These are phyloP conservation scores for Hygrophoropsis aurantiaca DNA, from an alignment of 768 basidiomycete species.

Conservation along the genomic window DNA sequence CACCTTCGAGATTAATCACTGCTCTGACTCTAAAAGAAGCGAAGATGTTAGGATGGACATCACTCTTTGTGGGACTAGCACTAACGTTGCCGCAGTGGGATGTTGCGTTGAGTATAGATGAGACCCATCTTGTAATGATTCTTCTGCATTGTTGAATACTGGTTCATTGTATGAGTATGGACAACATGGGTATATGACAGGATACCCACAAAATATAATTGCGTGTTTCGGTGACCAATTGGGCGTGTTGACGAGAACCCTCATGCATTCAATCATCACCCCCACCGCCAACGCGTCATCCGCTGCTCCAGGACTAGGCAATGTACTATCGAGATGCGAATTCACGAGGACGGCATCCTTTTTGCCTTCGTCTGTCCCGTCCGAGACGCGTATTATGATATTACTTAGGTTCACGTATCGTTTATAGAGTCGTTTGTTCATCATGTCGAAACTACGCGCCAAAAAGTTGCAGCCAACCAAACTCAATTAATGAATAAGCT, in stretches of 20 bases:
- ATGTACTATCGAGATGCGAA: conserved; percentile 84
- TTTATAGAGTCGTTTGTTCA: conserved; percentile 81
- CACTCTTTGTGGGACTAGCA: conserved; percentile 10
- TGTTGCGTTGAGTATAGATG: conserved; percentile 94
- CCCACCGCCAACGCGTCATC: conserved; percentile 90
- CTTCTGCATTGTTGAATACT: conserved; percentile 97
- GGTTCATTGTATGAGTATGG: not conserved
- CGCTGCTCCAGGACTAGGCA: conserved; percentile 86
- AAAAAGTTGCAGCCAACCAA: not conserved
- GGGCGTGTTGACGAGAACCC: conserved; percentile 68
- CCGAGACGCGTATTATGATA: conserved; percentile 83
- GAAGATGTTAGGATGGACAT: not conserved
- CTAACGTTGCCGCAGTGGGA: conserved; percentile 66
- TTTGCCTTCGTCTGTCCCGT: conserved; percentile 70
- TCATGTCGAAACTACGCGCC: conserved; percentile 83
- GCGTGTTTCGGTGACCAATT: conserved; percentile 74
- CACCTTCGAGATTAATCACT: conserved; percentile 89
- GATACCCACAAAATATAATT: conserved; percentile 74
- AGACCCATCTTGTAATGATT: conserved; percentile 91
- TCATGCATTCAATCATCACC: conserved; percentile 86
- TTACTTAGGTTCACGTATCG: conserved; percentile 87
- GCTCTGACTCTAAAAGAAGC: conserved; percentile 63
- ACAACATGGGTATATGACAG: not conserved
- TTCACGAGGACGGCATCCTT: conserved; percentile 86
- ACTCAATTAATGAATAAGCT: not conserved